Percentiles rank a stretch among this genome's conserved stretches.
phyloP scores from a whole-genome alignment of 2,329 filamentous ascomycete species.

The Verruconis gallopava region DNA sequence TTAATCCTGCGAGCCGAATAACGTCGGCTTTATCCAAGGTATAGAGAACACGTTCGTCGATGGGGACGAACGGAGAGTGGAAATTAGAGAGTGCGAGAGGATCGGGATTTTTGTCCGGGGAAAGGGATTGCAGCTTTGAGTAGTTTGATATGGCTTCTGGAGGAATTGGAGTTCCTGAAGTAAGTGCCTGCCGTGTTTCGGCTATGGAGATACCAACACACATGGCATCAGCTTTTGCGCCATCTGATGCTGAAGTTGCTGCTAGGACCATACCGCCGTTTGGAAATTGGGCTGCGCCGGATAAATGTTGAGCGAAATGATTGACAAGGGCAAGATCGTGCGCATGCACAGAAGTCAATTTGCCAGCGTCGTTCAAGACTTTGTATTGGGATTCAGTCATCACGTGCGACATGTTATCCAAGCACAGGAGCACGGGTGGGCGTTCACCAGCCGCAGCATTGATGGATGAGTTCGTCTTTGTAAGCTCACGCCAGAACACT shows the following conservation, averaged over 20 bases:
- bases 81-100: constrained; percentile 11
- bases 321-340: constrained; percentile 69
- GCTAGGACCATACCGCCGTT: constrained; percentile 74
- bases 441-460: constrained; percentile 26
- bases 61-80: constrained; percentile 38
- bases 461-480: constrained; percentile 23
- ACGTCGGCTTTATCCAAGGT: constrained; percentile 32
- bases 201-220: constrained; percentile 49
- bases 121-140: background rate
- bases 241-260: constrained; percentile 59
- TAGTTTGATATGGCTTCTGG: constrained; percentile 1
- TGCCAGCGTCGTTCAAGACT: constrained; percentile 42
- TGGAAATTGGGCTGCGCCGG: constrained; percentile 39
- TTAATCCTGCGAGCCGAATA: constrained; percentile 52
- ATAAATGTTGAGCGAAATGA: constrained; percentile 61
- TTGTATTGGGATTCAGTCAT: constrained; percentile 71
- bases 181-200: constrained; percentile 27
- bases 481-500: constrained; percentile 71
- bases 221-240: constrained; percentile 49
- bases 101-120: background rate
- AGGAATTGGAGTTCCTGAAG: background rate
- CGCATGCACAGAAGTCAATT: constrained; percentile 59
- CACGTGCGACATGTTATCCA: constrained; percentile 71
- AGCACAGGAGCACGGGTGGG: constrained; percentile 55
- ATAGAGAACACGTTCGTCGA: constrained; percentile 41